These are phyloP conservation scores for Penicillium pancosmium DNA, from an alignment of 495 filamentous ascomycete species.

Conservation along the genomic window DNA sequence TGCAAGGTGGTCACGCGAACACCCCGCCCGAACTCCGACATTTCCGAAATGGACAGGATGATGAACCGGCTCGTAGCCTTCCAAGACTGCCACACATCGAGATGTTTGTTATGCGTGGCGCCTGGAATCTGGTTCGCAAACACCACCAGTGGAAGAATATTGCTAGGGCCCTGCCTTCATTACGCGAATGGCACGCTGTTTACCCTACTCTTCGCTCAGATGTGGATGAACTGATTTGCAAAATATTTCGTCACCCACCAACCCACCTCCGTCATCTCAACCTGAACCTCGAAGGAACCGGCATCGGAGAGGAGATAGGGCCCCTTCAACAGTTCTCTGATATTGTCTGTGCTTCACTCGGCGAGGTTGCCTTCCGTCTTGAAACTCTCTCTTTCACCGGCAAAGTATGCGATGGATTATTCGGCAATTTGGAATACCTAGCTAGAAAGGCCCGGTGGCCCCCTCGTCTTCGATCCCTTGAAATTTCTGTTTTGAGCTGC, in stretches of 20 bases:
- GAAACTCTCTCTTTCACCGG: conserved; percentile 70
- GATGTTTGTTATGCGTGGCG: conserved; percentile 70
- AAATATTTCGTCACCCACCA: conserved; percentile 64
- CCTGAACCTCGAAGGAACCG: conserved; percentile 66
- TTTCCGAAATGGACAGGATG: conserved; percentile 30
- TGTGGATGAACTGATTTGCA: conserved; percentile 29
- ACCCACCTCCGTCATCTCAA: conserved; percentile 60
- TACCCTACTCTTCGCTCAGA: conserved; percentile 71
- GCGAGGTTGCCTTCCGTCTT: conserved; percentile 45
- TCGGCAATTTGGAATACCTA: conserved; percentile 41
- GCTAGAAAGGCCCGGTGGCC: not conserved
- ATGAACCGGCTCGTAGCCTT: conserved; percentile 26
- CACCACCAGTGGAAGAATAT: conserved; percentile 64
- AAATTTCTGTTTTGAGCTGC: not conserved
- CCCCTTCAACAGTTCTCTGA: not conserved
- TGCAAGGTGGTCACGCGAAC: conserved; percentile 75
- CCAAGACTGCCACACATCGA: conserved; percentile 49
- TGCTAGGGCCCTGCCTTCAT: conserved; percentile 59
- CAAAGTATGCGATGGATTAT: conserved; percentile 62
- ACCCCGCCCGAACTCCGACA: conserved; percentile 67
- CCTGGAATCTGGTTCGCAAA: conserved; percentile 76
- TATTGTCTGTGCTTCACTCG: not conserved
- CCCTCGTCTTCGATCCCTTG: not conserved
- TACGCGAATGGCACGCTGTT: conserved; percentile 71
- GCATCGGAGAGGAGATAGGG: conserved; percentile 18